phyloP scores from a whole-genome alignment of 2,329 filamentous ascomycete species.

The Sporothrix euskadiensis region DNA sequence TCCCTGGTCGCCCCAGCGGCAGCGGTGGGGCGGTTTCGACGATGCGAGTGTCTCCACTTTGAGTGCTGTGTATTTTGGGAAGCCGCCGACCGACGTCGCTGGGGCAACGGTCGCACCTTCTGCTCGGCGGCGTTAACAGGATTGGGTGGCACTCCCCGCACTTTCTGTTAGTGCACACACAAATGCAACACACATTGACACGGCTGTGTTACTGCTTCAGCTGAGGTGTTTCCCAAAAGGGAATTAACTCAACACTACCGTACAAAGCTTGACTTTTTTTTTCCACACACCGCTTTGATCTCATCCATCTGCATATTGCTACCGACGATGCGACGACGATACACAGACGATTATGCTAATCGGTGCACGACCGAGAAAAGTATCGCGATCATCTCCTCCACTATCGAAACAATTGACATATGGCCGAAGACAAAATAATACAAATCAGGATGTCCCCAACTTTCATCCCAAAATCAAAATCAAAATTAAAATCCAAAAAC shows the following conservation, averaged over 20 bases:
- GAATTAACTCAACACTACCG: background rate
- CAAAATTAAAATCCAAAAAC: background rate
- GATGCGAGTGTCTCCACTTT: constrained; percentile 21
- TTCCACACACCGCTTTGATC: background rate
- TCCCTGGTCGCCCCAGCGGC: constrained; percentile 2
- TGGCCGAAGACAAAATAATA: background rate
- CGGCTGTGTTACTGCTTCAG: background rate
- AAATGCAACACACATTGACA: background rate
- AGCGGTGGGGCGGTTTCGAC: constrained; percentile 1
- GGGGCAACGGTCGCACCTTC: constrained; percentile 8
- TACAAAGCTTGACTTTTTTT: background rate
- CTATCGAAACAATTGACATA: background rate
- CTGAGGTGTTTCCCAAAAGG: constrained; percentile 3
- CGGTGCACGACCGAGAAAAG: background rate
- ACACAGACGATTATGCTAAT: background rate
- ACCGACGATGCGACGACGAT: background rate
- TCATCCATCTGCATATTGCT: background rate
- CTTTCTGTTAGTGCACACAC: constrained; percentile 13
- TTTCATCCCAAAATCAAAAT: background rate
- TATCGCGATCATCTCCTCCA: background rate
- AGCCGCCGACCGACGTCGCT: constrained; percentile 16
- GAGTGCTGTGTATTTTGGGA: background rate
- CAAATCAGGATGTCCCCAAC: background rate
- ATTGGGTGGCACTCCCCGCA: background rate
- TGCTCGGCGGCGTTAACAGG: background rate